Percentiles rank a stretch among this genome's conserved stretches.
phyloP scores from a whole-genome alignment of 2,329 filamentous ascomycete genomes.

The Alternaria triticina region DNA sequence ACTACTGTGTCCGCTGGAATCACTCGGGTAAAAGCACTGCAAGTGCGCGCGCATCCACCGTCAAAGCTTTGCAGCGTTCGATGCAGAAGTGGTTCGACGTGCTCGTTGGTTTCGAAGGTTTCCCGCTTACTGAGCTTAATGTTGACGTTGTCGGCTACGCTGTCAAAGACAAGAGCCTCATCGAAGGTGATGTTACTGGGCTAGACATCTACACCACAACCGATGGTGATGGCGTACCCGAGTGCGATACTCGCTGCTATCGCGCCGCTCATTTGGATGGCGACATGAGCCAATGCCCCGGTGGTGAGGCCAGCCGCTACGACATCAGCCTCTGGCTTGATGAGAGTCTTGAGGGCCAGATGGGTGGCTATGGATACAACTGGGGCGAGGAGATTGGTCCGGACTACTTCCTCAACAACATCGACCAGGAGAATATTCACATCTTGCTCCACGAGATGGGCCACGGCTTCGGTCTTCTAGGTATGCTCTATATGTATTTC shows the following conservation, averaged over 20 bases:
- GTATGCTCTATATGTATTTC: slow-evolving; percentile 7
- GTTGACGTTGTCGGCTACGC: slow-evolving; percentile 55
- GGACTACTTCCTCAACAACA: slow-evolving; percentile 52
- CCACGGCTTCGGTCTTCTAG: slow-evolving; percentile 50
- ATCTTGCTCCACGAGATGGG: slow-evolving; percentile 56
- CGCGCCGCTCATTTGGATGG: slow-evolving; percentile 54
- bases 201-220: slow-evolving; percentile 53
- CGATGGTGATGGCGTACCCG: slow-evolving; percentile 50
- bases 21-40: slow-evolving; percentile 47
- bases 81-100: slow-evolving; percentile 54
- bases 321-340: slow-evolving; percentile 54
- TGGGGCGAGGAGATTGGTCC: slow-evolving; percentile 55
- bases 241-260: slow-evolving; percentile 53
- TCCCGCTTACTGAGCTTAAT: slow-evolving; percentile 50
- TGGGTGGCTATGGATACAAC: slow-evolving; percentile 53
- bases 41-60: slow-evolving; percentile 48
- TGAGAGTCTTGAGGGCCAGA: slow-evolving; percentile 48
- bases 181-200: slow-evolving; percentile 44
- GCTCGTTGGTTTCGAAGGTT: slow-evolving; percentile 55
- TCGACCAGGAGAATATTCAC: slow-evolving; percentile 50
- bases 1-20: slow-evolving; percentile 57
- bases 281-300: slow-evolving; percentile 51
- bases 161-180: slow-evolving; percentile 47
- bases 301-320: slow-evolving; percentile 51
- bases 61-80: slow-evolving; percentile 43